These are phyloP conservation scores for Diversispora eburnea DNA, from an alignment of 192 early-diverging fungal species.

Conservation along the genomic window DNA sequence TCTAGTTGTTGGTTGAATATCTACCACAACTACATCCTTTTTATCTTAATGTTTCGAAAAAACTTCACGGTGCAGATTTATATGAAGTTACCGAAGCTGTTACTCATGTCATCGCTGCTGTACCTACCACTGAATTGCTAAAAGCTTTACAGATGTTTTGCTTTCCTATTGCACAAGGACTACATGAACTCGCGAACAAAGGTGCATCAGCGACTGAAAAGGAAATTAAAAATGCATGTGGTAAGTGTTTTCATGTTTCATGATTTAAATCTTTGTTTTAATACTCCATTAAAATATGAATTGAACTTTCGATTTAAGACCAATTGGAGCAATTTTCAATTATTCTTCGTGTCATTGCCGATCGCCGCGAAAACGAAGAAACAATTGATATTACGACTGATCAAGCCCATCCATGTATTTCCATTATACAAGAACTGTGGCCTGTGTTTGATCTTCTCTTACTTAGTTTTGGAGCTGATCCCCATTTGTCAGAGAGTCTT, in stretches of 20 bases:
- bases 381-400: slow-evolving; percentile 20
- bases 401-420: slow-evolving; percentile 62
- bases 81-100: slow-evolving; percentile 84
- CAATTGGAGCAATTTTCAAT: slow-evolving; percentile 23
- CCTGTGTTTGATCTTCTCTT: slow-evolving; percentile 63
- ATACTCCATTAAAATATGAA: slow-evolving; percentile 38
- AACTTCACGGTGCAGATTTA: slow-evolving; percentile 64
- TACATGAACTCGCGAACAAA: slow-evolving; percentile 58
- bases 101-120: slow-evolving; percentile 80
- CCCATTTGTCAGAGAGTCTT: slow-evolving; percentile 47
- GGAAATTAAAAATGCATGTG: slow-evolving; percentile 36
- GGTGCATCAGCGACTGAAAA: slow-evolving; percentile 36
- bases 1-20: slow-evolving; percentile 69
- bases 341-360: slow-evolving; percentile 12
- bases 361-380: background rate
- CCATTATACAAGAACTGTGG: slow-evolving; percentile 68
- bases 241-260: slow-evolving; percentile 26
- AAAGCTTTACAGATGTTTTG: slow-evolving; percentile 70
- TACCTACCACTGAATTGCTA: slow-evolving; percentile 57
- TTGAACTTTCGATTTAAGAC: slow-evolving; percentile 30
- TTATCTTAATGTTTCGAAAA: slow-evolving; percentile 69
- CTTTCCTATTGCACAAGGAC: slow-evolving; percentile 64
- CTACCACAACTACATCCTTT: slow-evolving; percentile 79
- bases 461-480: slow-evolving; percentile 45
- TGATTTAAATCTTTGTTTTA: slow-evolving; percentile 25